These are phyloP conservation scores for Thraustochytrium striatum DNA, from an alignment of 352 stramenopile genomes.

Conservation along the genomic window DNA sequence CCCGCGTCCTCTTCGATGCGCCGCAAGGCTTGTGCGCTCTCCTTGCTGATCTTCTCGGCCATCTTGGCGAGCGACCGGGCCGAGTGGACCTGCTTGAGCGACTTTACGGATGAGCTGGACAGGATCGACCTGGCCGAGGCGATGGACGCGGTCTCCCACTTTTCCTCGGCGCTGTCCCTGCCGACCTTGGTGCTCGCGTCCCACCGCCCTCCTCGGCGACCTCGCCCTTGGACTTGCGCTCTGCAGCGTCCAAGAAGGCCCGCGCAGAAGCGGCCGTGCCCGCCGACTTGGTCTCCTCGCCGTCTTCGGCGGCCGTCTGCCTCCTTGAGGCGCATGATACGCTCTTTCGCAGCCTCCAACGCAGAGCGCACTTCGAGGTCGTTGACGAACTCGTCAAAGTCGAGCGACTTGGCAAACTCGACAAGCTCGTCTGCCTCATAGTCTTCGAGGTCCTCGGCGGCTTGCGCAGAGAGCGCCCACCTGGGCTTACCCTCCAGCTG, in stretches of 20 bases:
- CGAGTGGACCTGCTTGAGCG: slow-evolving; percentile 45
- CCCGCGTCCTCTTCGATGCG: slow-evolving; percentile 16
- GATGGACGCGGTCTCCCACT: background rate
- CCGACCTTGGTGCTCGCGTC: background rate
- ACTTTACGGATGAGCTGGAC: slow-evolving; percentile 18
- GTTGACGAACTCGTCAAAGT: slow-evolving; percentile 59
- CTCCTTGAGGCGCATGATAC: background rate
- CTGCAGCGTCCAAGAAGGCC: background rate
- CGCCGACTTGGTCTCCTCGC: background rate
- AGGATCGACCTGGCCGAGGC: slow-evolving; percentile 29
- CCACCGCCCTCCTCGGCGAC: slow-evolving; percentile 22
- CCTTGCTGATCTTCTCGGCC: background rate
- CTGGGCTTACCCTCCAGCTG: slow-evolving; percentile 59
- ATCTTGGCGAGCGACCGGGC: slow-evolving; percentile 28
- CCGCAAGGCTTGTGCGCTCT: background rate
- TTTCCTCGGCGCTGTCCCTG: background rate
- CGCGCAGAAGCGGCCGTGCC: no score
- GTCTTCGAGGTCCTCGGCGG: slow-evolving; percentile 67
- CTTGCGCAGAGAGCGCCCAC: slow-evolving; percentile 76
- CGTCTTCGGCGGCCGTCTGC: background rate
- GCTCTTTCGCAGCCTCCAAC: slow-evolving; percentile 12
- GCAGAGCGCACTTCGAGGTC: slow-evolving; percentile 28
- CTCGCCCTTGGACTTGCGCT: background rate
- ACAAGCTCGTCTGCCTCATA: slow-evolving; percentile 74
- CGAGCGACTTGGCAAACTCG: slow-evolving; percentile 75